phyloP scores from a whole-genome alignment of 73 alveolate species.

The Tetrahymena elliotti region DNA sequence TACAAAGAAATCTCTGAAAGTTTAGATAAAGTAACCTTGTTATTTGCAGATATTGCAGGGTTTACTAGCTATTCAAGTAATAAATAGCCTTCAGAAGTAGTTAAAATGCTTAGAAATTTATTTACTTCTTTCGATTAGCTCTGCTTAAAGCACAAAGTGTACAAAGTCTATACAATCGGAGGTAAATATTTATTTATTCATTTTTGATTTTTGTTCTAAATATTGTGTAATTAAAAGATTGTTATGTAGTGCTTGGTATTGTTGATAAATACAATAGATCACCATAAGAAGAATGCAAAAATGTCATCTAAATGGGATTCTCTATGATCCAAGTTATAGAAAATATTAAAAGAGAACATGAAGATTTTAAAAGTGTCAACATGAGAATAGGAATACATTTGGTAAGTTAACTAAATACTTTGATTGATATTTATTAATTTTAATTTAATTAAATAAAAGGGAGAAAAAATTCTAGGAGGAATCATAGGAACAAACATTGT shows the following conservation, averaged over 20 bases:
- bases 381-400: conserved; percentile 41
- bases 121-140: conserved; percentile 39
- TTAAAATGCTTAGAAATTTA: conserved; percentile 31
- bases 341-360: conserved; percentile 29
- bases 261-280: conserved; percentile 19
- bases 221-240: conserved; percentile 13
- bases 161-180: conserved; percentile 38
- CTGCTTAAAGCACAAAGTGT: conserved; percentile 34
- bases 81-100: conserved; percentile 41
- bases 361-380: conserved; percentile 24
- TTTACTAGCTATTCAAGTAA: conserved; percentile 33
- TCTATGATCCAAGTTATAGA: conserved; percentile 30
- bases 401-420: conserved; percentile 15
- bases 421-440: not conserved
- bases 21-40: conserved; percentile 11
- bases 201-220: too few species aligned
- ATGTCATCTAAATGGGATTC: conserved; percentile 36
- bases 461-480: conserved; percentile 33
- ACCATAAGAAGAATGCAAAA: conserved; percentile 19
- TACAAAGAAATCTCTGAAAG: conserved; percentile 21
- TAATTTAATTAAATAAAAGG: not conserved
- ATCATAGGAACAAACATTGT: conserved; percentile 38
- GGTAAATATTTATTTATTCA: not conserved
- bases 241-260: conserved; percentile 39
- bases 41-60: conserved; percentile 53